These are phyloP conservation scores for Melanopsichium pennsylvanicum DNA, from an alignment of 1,284 basidiomycete genomes.

Conservation along the genomic window DNA sequence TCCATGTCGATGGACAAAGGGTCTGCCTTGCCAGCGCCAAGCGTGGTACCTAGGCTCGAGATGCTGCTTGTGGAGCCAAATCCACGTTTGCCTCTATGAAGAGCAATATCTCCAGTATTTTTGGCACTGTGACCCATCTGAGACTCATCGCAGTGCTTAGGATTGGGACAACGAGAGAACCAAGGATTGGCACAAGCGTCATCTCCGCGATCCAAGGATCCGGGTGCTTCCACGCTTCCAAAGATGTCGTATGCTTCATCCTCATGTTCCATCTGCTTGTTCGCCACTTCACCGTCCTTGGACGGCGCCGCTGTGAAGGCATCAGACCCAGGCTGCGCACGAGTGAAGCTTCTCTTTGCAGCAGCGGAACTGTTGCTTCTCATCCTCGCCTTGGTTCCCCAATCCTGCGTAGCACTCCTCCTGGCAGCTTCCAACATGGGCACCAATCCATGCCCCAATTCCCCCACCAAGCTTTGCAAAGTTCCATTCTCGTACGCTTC, in stretches of 20 bases:
- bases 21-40: constrained; percentile 24
- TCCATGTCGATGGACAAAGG: constrained; percentile 18
- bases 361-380: constrained; percentile 12
- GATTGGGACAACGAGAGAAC: constrained; percentile 57
- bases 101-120: constrained; percentile 16
- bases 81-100: constrained; percentile 25
- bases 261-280: neutral
- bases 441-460: constrained; percentile 42
- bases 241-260: constrained; percentile 33
- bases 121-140: constrained; percentile 6
- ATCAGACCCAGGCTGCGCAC: constrained; percentile 12
- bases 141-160: constrained; percentile 38
- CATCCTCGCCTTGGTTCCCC: constrained; percentile 48
- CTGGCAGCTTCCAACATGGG: constrained; percentile 55
- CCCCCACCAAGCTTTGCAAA: constrained; percentile 40
- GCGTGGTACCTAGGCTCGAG: constrained; percentile 34
- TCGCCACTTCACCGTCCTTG: neutral
- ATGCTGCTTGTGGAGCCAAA: constrained; percentile 40
- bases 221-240: constrained; percentile 34
- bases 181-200: constrained; percentile 53
- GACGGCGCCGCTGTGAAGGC: constrained; percentile 5
- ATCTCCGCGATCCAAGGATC: constrained; percentile 51
- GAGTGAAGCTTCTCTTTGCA: constrained; percentile 4
- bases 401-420: constrained; percentile 51
- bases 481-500: constrained; percentile 60